A percentile compares a stretch with the other conserved stretches of the same genome.
Evolutionary conservation across 176 grass and related monocot genomes (phyloP).

Genomic region (Oryza meyeriana): DNA sequence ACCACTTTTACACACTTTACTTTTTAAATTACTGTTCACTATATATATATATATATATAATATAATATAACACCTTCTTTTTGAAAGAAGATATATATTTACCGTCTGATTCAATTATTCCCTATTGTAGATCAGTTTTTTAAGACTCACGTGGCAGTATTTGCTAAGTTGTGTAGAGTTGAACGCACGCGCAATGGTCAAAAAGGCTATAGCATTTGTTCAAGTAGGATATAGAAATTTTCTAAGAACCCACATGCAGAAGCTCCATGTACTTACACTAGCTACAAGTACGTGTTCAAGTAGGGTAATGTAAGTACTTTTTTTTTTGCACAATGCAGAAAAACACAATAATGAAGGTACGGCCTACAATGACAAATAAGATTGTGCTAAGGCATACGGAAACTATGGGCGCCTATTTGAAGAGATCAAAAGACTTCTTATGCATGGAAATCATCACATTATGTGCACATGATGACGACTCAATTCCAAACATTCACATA

Average conservation of each 20-base stretch:
- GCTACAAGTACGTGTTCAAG: no score
- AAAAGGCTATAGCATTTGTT: neutral
- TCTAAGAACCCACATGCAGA: neutral
- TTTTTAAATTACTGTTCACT: no score
- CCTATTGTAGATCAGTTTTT: neutral
- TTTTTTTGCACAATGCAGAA: neutral
- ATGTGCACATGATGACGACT: neutral
- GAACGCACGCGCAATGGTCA: neutral
- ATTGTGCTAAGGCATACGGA: neutral
- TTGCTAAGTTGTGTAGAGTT: neutral
- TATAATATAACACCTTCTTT: no score
- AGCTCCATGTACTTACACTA: neutral
- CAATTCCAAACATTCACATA: neutral
- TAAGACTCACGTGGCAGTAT: neutral
- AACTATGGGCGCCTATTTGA: neutral
- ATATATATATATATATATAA: no score
- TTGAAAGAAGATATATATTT: neutral
- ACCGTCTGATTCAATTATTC: neutral
- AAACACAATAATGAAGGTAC: neutral
- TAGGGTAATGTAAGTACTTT: no score
- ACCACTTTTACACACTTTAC: no score
- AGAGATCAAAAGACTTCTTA: neutral
- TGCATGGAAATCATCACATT: neutral
- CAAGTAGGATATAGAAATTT: conserved; percentile 5
- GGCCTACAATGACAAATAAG: neutral